These are phyloP conservation scores for Ustulina deusta DNA, from an alignment of 2,329 filamentous ascomycete genomes.

Conservation along the genomic window DNA sequence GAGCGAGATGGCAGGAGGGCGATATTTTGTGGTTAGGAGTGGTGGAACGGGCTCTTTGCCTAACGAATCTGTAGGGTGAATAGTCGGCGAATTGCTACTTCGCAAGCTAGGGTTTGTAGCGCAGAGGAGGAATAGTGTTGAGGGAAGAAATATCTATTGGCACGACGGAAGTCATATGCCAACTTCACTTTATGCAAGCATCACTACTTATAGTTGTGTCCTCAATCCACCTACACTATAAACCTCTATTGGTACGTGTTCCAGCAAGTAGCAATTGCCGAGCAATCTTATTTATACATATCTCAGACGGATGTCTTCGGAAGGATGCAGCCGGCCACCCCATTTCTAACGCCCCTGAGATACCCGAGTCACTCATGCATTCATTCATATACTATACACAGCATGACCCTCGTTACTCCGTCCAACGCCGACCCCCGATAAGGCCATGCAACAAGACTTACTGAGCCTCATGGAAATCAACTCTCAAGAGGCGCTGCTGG, in stretches of 20 bases:
- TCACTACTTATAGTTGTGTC: slow-evolving; percentile 15
- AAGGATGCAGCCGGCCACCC: slow-evolving; percentile 16
- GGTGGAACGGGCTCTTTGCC: slow-evolving; percentile 46
- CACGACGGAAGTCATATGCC: background rate
- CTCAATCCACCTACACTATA: slow-evolving; percentile 4
- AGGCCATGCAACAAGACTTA: slow-evolving; percentile 2
- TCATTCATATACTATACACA: slow-evolving; percentile 39
- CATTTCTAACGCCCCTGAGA: slow-evolving; percentile 22
- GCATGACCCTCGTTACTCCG: slow-evolving; percentile 12
- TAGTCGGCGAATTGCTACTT: background rate
- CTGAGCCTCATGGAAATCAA: slow-evolving; percentile 19
- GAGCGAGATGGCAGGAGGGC: slow-evolving; percentile 70
- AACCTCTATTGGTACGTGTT: slow-evolving; percentile 25
- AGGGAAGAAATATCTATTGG: slow-evolving; percentile 2
- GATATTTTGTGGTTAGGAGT: slow-evolving; percentile 82
- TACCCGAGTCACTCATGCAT: slow-evolving; percentile 5
- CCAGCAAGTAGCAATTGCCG: slow-evolving; percentile 25
- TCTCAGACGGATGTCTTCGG: slow-evolving; percentile 7
- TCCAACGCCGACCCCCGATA: slow-evolving; percentile 7
- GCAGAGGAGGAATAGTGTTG: background rate
- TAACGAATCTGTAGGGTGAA: slow-evolving; percentile 10
- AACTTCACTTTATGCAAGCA: slow-evolving; percentile 3
- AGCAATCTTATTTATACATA: slow-evolving; percentile 35
- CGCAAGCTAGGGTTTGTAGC: background rate
- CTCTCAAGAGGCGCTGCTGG: slow-evolving; percentile 21